phyloP scores from a whole-genome alignment of 1,139 yeast species.

The Oligophagozyma castellii region DNA sequence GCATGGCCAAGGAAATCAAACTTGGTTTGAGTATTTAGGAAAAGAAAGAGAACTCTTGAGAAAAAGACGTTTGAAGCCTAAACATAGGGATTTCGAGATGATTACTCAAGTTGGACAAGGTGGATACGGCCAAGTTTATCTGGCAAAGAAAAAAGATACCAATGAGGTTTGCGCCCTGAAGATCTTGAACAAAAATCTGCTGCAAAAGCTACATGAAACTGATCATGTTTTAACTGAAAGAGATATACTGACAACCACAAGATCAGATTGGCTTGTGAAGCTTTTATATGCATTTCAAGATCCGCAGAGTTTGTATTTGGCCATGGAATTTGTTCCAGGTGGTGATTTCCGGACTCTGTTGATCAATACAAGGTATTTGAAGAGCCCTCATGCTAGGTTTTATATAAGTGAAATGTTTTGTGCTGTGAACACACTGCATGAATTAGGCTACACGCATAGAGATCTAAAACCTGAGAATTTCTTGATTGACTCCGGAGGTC shows the following conservation, averaged over 20 bases:
- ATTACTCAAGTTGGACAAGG: conserved; percentile 99
- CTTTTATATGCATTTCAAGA: conserved; percentile 93
- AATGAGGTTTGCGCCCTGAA: conserved; percentile 93
- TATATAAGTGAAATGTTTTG: conserved; percentile 94
- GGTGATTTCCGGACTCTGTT: conserved; percentile 94
- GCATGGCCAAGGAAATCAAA: conserved; percentile 34
- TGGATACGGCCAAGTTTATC: conserved; percentile 94
- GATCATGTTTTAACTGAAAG: conserved; percentile 93
- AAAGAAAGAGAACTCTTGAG: conserved; percentile 78
- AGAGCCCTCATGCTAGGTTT: conserved; percentile 91
- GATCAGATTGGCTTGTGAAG: conserved; percentile 93
- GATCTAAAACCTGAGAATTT: conserved; percentile 97
- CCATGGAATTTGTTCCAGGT: conserved; percentile 99
- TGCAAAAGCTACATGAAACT: conserved; percentile 85
- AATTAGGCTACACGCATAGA: conserved; percentile 90
- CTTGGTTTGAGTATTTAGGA: conserved; percentile 72
- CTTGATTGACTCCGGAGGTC: conserved; percentile 86
- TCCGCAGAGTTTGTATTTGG: conserved; percentile 75
- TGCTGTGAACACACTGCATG: conserved; percentile 85
- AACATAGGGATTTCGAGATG: conserved; percentile 89
- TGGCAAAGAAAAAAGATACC: conserved; percentile 90
- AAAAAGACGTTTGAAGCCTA: conserved; percentile 81
- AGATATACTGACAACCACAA: conserved; percentile 86
- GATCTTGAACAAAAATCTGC: conserved; percentile 72
- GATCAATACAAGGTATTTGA: conserved; percentile 82